Percentiles rank a stretch among this genome's conserved stretches.
Evolutionary conservation across 805 yeast species (phyloP).

Genomic region (Debaryomyces maramus): DNA sequence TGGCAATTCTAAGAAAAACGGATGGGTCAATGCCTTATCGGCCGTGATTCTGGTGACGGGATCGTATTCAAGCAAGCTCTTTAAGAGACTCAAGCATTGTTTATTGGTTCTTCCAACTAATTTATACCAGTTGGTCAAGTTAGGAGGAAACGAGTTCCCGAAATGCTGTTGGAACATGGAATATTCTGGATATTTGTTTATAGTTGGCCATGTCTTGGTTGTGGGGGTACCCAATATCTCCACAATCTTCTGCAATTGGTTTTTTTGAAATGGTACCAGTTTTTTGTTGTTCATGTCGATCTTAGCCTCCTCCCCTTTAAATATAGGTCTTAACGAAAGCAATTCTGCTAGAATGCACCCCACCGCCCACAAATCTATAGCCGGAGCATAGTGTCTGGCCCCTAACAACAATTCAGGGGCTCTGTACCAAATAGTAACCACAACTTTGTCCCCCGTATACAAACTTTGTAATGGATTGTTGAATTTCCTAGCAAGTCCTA

Average conservation of each 20-base stretch:
- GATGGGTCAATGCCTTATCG: conserved; percentile 68
- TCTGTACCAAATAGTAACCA: conserved; percentile 95
- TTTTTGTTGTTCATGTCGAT: conserved; percentile 80
- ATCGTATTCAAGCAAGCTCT: conserved; percentile 73
- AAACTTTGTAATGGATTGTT: conserved; percentile 83
- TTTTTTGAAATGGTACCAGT: conserved; percentile 89
- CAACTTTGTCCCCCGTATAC: conserved; percentile 92
- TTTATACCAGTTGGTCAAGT: conserved; percentile 82
- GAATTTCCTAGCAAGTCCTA: conserved; percentile 87
- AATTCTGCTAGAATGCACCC: conserved; percentile 94
- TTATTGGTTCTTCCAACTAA: conserved; percentile 74
- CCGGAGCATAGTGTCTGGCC: conserved; percentile 88
- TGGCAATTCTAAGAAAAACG: conserved; percentile 73
- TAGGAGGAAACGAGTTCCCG: conserved; percentile 60
- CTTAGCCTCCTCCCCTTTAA: conserved; percentile 97
- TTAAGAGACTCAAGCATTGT: conserved; percentile 64
- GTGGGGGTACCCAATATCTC: conserved; percentile 94
- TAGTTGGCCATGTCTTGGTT: conserved; percentile 72
- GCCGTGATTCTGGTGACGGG: conserved; percentile 82
- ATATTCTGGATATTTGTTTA: conserved; percentile 83
- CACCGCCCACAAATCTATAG: conserved; percentile 92
- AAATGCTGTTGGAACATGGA: conserved; percentile 39
- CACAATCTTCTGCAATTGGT: conserved; percentile 85
- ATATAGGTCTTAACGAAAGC: conserved; percentile 83
- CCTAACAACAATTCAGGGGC: conserved; percentile 93